phyloP scores from a whole-genome alignment of 1,284 basidiomycete species.

The Irpex sp. region DNA sequence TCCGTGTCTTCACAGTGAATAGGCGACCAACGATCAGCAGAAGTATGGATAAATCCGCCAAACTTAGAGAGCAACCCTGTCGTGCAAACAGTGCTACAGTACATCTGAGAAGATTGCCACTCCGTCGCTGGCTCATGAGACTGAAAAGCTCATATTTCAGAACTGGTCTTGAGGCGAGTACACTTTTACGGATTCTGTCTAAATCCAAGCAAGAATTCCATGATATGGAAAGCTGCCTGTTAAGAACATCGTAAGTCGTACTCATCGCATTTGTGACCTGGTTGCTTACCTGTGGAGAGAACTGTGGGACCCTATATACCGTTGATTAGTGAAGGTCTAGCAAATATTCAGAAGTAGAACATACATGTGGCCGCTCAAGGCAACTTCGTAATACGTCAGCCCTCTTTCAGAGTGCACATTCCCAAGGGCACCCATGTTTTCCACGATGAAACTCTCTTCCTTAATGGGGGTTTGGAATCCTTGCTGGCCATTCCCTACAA shows the following conservation, averaged over 20 bases:
- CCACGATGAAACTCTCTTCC: slow-evolving; percentile 74
- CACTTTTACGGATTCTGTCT: slow-evolving; percentile 36
- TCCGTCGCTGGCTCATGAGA: too few species aligned
- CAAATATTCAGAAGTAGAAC: slow-evolving; percentile 26
- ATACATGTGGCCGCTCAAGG: slow-evolving; percentile 77
- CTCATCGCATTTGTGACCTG: background rate
- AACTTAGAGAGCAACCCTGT: too few species aligned
- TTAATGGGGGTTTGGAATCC: slow-evolving; percentile 77
- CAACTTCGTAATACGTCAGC: slow-evolving; percentile 73
- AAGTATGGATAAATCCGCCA: too few species aligned
- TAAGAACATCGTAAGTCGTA: background rate
- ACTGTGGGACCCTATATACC: slow-evolving; percentile 66
- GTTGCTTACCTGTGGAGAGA: slow-evolving; percentile 63
- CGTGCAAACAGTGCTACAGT: too few species aligned
- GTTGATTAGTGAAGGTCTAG: background rate
- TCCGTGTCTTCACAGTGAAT: too few species aligned
- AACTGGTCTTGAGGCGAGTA: background rate
- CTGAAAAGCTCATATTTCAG: background rate
- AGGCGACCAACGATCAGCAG: too few species aligned
- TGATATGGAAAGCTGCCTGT: slow-evolving; percentile 74
- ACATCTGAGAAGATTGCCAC: too few species aligned
- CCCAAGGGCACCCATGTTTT: slow-evolving; percentile 74
- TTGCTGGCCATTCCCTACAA: slow-evolving; percentile 68
- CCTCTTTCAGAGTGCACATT: slow-evolving; percentile 73
- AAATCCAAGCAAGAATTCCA: slow-evolving; percentile 78